Conservation (phyloP, 106 monocot species). For the Allium fistulosum region DNA sequence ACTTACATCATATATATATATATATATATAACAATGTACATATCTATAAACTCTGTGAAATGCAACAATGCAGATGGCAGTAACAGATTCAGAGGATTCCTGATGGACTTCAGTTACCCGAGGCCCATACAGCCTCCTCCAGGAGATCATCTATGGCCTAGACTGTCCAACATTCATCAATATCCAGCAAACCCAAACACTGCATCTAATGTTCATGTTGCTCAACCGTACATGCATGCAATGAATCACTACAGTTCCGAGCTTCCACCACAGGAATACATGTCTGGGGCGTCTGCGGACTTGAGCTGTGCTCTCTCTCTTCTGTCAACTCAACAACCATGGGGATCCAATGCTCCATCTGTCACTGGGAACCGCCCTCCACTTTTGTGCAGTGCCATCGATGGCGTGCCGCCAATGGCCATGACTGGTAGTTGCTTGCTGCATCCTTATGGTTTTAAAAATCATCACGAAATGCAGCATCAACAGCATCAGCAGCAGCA, state of each 20-base stretch:
- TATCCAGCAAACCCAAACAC: conserved; percentile 18
- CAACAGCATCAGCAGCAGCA: too few relatives aligned
- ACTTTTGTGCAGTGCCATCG: conserved; percentile 6
- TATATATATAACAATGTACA: neutral
- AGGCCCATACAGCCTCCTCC: conserved; percentile 13
- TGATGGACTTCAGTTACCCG: conserved; percentile 72
- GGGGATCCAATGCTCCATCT: conserved; percentile 6
- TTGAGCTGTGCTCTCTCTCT: conserved; percentile 99
- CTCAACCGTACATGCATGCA: conserved; percentile 12
- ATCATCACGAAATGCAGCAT: conserved; percentile 24
- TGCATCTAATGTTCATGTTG: conserved; percentile 4
- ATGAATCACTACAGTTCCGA: conserved; percentile 25
- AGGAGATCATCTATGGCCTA: conserved; percentile 26
- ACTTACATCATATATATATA: neutral
- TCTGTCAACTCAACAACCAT: conserved; percentile 91
- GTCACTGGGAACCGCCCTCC: conserved; percentile 21
- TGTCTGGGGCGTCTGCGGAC: conserved; percentile 39
- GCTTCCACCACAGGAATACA: conserved; percentile 28
- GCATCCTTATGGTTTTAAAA: conserved; percentile 31
- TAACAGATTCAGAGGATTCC: conserved; percentile 37
- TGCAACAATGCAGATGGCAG: conserved; percentile 16
- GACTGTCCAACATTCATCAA: conserved; percentile 14
- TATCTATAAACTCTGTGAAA: neutral
- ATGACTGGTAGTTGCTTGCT: conserved; percentile 9
- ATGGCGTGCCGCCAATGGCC: conserved; percentile 15